Base-by-base conservation (phyloP, 371 early-diverging fungal species). In the Mycotypha africana region DNA sequence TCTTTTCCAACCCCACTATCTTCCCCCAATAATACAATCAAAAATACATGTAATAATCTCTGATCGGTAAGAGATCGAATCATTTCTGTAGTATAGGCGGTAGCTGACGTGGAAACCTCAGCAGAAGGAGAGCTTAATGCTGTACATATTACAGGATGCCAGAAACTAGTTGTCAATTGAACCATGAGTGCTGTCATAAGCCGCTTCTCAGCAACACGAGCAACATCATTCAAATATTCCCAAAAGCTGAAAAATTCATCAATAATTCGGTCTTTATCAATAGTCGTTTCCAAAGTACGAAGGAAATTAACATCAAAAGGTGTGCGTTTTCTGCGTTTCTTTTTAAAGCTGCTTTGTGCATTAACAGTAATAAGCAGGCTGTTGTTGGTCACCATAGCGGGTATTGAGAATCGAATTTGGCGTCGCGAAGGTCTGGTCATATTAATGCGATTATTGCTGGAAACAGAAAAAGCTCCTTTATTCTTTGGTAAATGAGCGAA, bases 211-310 rank as follows among this genome's bases (percentile, higher is more conserved):
- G 68, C 71, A 8, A 74, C 68, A 19, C 74, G 56, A 7, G 74
- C 74, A 16, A 74, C 70, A 38, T 68, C 70, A 17, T 74, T 74
- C 1, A 70, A 43, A 34, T 70, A 68, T 30, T 74, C 74, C 74
- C 74, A 74, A 32, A 74, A 70, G 21, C 66, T 70, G 43, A 67
- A 74, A 42, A 70, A 74, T 4, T 70, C 69, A 40, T 74, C 74
- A 3, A 62, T 65, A 4, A 65, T 48, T 2, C 57, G 49, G n/a
- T 67, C 66, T 3, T 53, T 53, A 19, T 70, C 74, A 4, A 45
- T 51, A 3, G 53, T 54, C 1, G 51, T 33, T 36, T 70, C 67
- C 10, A 74, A 30, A 1, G 65, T 53, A 8, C 66, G 59, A 2
- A 61, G 60, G 51, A 70, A 70, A 31, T 70, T 62, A 14, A 53